phyloP scores from a whole-genome alignment of 768 basidiomycete species.

The Tremella yokohamensis region DNA sequence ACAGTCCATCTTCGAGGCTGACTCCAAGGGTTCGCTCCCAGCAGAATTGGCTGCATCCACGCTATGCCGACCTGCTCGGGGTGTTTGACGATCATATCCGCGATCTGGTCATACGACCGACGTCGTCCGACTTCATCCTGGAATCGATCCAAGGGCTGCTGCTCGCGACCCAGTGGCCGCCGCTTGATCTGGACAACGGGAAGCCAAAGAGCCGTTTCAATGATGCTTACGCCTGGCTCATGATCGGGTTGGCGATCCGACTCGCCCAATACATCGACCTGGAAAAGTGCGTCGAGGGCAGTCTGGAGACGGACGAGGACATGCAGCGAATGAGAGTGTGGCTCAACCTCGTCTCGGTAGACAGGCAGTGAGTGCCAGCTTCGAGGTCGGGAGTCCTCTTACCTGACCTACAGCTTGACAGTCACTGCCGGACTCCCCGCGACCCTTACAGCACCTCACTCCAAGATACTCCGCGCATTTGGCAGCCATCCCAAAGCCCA shows the following conservation, averaged over 20 bases:
- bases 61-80: not conserved
- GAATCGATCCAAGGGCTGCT: not conserved
- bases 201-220: slow-evolving; percentile 7
- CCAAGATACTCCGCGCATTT: not conserved
- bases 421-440: slow-evolving; percentile 2
- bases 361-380: not conserved
- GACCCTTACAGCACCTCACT: not conserved
- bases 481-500: slow-evolving; percentile 3
- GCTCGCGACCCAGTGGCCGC: slow-evolving; percentile 2
- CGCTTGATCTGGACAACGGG: not conserved
- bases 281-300: not conserved
- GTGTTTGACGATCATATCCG: slow-evolving; percentile 3
- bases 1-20: not conserved
- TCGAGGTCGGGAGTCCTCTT: not conserved
- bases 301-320: slow-evolving; percentile 2
- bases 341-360: slow-evolving; percentile 4
- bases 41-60: slow-evolving; percentile 4
- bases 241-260: slow-evolving; percentile 1
- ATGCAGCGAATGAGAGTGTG: not conserved
- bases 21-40: not conserved
- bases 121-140: not conserved
- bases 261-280: slow-evolving; percentile 2
- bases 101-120: not conserved
- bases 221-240: slow-evolving; percentile 7
- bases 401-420: not conserved